A percentile compares a stretch with the other conserved stretches of the same genome.
Conservation (phyloP, 768 basidiomycete genomes). For the Lactarius hatsudake region DNA sequence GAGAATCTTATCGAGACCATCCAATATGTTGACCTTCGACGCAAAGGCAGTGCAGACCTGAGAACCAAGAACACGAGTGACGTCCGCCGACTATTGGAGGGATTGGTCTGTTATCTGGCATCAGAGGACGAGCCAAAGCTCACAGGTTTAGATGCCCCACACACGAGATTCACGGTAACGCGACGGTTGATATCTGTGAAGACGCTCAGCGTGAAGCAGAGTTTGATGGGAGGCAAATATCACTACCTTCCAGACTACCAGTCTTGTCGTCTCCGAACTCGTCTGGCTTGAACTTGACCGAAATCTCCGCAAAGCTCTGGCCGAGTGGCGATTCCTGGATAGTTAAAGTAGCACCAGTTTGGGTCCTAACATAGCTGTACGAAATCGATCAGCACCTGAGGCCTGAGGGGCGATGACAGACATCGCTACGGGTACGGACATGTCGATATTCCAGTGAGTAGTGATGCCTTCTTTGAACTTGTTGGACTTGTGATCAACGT, state of each 20-base stretch:
- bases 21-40: background rate
- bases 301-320: background rate
- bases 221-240: too few species aligned
- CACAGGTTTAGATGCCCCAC: background rate
- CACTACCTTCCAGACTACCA: background rate
- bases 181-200: background rate
- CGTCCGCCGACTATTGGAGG: background rate
- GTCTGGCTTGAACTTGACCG: background rate
- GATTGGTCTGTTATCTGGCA: background rate
- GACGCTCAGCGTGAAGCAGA: background rate
- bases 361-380: background rate
- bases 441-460: background rate
- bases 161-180: background rate
- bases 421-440: background rate
- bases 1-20: background rate
- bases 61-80: background rate
- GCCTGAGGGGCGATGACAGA: background rate
- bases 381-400: background rate
- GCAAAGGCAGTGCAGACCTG: background rate
- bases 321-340: background rate
- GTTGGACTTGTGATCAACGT: background rate
- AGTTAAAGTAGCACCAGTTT: background rate
- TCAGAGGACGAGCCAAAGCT: background rate
- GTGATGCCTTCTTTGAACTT: background rate
- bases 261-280: background rate